These are phyloP conservation scores for Mariannaea elegans DNA, from an alignment of 2,329 filamentous ascomycete genomes.

Conservation along the genomic window DNA sequence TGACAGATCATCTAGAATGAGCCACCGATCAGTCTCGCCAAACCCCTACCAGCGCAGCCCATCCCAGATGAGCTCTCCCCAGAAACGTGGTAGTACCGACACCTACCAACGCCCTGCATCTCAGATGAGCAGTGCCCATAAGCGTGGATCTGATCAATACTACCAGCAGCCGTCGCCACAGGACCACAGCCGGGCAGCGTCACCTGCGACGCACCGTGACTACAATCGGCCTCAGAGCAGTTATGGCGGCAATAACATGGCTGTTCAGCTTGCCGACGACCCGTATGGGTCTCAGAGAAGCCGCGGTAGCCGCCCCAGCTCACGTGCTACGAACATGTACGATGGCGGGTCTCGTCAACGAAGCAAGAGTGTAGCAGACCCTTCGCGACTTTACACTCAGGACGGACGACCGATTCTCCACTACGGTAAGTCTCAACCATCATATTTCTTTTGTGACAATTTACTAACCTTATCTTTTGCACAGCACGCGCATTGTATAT, in stretches of 20 bases:
- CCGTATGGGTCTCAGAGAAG: slow-evolving; percentile 67
- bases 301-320: slow-evolving; percentile 59
- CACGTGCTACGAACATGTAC: slow-evolving; percentile 64
- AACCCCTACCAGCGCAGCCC: slow-evolving; percentile 65
- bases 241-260: slow-evolving; percentile 66
- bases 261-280: slow-evolving; percentile 73
- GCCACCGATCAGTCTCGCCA: slow-evolving; percentile 64
- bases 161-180: slow-evolving; percentile 62
- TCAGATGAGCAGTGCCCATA: slow-evolving; percentile 51
- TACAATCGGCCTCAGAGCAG: slow-evolving; percentile 61
- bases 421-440: slow-evolving; percentile 76
- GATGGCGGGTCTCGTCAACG: slow-evolving; percentile 62
- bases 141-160: slow-evolving; percentile 60
- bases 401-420: slow-evolving; percentile 90
- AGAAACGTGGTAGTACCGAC: slow-evolving; percentile 50
- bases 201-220: slow-evolving; percentile 59
- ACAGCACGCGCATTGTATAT: slow-evolving; percentile 95
- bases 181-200: slow-evolving; percentile 56
- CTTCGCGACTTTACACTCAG: slow-evolving; percentile 80
- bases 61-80: slow-evolving; percentile 51
- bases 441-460: background rate
- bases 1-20: slow-evolving; percentile 52
- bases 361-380: slow-evolving; percentile 89
- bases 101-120: slow-evolving; percentile 60
- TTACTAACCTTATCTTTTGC: slow-evolving; percentile 33